Conservation (phyloP, 305 asterid species). For the Fraxinus xanthoxyloides region DNA sequence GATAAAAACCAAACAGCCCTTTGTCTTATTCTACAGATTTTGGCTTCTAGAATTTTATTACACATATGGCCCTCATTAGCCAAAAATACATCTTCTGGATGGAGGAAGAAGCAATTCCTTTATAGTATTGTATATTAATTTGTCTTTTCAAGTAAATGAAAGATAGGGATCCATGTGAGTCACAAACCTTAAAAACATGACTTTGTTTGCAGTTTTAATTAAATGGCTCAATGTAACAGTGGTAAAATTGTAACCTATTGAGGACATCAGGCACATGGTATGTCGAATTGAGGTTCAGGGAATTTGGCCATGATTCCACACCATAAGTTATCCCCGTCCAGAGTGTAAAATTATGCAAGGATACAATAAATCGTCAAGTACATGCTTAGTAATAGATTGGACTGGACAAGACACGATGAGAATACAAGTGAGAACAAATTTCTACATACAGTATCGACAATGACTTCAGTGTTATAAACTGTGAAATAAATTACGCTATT, state of each 20-base stretch:
- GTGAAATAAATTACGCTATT: neutral
- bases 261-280: slow-evolving; percentile 18
- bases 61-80: neutral
- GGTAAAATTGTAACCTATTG: neutral
- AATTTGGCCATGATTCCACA: neutral
- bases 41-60: neutral
- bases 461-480: neutral
- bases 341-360: neutral
- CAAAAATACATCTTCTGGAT: neutral
- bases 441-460: neutral
- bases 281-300: neutral
- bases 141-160: neutral
- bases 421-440: neutral
- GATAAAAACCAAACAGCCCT: neutral
- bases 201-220: neutral
- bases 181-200: neutral
- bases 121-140: neutral
- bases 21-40: neutral
- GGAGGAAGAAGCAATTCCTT: neutral
- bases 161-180: neutral
- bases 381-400: neutral
- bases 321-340: neutral
- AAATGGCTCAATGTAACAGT: neutral
- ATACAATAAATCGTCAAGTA: neutral
- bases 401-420: neutral